Conservation (phyloP, 257 asterid genomes). For the Scutellaria minor region DNA sequence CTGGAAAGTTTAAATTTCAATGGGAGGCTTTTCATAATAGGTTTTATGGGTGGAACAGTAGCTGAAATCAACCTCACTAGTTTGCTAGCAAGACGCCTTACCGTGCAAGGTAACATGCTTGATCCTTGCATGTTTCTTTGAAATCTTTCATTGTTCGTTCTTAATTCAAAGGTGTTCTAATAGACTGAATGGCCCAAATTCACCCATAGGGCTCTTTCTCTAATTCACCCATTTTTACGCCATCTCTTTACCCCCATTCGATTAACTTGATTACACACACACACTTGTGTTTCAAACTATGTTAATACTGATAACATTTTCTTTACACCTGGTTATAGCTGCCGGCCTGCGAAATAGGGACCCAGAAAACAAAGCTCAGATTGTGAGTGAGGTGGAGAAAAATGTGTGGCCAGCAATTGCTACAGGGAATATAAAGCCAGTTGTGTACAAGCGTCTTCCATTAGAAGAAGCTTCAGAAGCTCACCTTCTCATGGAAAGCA, state of each 20-base stretch:
- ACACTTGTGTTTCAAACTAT: no score
- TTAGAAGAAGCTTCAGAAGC: slow-evolving; percentile 77
- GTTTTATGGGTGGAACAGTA: slow-evolving; percentile 84
- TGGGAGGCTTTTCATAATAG: slow-evolving; percentile 95
- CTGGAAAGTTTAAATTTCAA: slow-evolving; percentile 68
- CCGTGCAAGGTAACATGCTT: slow-evolving; percentile 72
- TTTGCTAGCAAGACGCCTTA: slow-evolving; percentile 74
- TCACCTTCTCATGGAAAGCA: slow-evolving; percentile 83
- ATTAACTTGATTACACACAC: no score
- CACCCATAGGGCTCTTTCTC: no score
- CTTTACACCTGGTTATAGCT: slow-evolving; percentile 45
- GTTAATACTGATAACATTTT: no score
- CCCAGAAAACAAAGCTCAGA: slow-evolving; percentile 75
- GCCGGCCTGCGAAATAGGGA: slow-evolving; percentile 79
- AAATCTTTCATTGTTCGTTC: background rate
- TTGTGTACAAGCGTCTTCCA: slow-evolving; percentile 67
- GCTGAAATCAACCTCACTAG: slow-evolving; percentile 67
- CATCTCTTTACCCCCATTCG: no score
- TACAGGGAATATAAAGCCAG: slow-evolving; percentile 76
- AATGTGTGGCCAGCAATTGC: slow-evolving; percentile 91
- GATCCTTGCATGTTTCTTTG: background rate
- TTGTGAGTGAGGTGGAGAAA: slow-evolving; percentile 90
- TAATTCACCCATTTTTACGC: no score
- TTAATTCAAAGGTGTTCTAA: background rate
- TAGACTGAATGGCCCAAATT: background rate